Evolutionary conservation across 495 filamentous ascomycete genomes (phyloP).

Genomic region (Aspergillus avenaceus): DNA sequence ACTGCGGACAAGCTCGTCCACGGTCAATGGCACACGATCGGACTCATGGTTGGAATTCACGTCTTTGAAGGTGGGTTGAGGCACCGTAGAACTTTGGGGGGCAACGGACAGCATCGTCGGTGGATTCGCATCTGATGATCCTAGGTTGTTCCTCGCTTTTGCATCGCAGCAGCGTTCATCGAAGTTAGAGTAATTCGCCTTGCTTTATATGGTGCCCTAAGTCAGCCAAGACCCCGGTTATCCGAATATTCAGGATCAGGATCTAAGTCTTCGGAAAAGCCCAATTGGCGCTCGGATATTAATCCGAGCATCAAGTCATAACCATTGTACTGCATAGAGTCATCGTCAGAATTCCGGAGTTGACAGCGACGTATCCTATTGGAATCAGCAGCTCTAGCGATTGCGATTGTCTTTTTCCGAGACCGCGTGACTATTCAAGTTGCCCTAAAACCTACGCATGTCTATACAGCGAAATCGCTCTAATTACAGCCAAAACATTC

Average conservation of each 20-base stretch:
- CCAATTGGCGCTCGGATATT: conserved; percentile 1
- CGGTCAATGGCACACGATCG: conserved; percentile 11
- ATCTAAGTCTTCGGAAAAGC: conserved; percentile 6
- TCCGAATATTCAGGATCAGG: neutral
- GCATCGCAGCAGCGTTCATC: too few species aligned
- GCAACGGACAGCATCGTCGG: conserved; percentile 8
- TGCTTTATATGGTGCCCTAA: too few species aligned
- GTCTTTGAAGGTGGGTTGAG: conserved; percentile 2
- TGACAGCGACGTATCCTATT: too few species aligned
- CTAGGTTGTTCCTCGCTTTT: neutral
- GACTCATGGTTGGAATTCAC: neutral
- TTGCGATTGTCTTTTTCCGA: too few species aligned
- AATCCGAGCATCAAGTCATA: neutral
- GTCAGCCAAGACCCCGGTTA: neutral
- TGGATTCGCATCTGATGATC: neutral
- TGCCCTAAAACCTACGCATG: too few species aligned
- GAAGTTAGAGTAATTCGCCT: too few species aligned
- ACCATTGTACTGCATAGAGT: neutral
- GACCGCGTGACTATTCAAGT: too few species aligned
- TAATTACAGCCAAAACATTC: neutral
- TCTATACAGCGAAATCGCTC: too few species aligned
- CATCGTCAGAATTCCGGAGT: too few species aligned
- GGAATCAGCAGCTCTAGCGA: too few species aligned
- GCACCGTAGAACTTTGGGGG: conserved; percentile 8
- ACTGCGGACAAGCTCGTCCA: conserved; percentile 29